Evolutionary conservation across 768 basidiomycete genomes (phyloP).

Genomic region (Termitomyces sp.): DNA sequence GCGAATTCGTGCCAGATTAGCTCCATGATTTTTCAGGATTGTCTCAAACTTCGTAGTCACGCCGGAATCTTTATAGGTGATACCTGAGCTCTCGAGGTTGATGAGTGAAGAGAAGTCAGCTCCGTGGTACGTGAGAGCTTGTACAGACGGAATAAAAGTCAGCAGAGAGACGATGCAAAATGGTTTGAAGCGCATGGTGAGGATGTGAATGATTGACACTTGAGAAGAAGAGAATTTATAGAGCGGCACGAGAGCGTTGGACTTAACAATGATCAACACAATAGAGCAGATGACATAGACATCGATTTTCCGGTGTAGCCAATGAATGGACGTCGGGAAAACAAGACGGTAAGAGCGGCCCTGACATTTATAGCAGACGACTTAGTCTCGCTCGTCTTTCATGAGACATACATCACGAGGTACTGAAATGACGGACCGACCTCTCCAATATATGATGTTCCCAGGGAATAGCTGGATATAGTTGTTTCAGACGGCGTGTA

Average conservation of each 20-base stretch:
- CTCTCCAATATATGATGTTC: not conserved
- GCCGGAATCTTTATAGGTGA: slow-evolving; percentile 36
- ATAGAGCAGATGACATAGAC: slow-evolving; percentile 3
- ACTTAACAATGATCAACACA: not conserved
- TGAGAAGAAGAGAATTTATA: slow-evolving; percentile 1
- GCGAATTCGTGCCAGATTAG: slow-evolving; percentile 53
- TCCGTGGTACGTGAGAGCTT: slow-evolving; percentile 42
- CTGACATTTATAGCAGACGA: not conserved
- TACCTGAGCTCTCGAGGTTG: slow-evolving; percentile 45
- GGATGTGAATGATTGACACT: not conserved
- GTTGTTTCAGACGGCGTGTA: too few relatives aligned
- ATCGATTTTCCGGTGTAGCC: not conserved
- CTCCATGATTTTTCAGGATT: slow-evolving; percentile 47
- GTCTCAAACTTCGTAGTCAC: slow-evolving; percentile 37
- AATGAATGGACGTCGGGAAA: not conserved
- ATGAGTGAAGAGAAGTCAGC: slow-evolving; percentile 53
- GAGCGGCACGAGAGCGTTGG: not conserved
- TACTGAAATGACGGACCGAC: slow-evolving; percentile 5
- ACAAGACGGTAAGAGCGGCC: slow-evolving; percentile 5
- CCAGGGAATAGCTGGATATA: not conserved
- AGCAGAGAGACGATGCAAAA: slow-evolving; percentile 13
- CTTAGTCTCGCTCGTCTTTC: slow-evolving; percentile 1
- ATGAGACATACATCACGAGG: slow-evolving; percentile 10
- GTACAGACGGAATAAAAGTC: slow-evolving; percentile 17
- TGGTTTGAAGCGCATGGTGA: slow-evolving; percentile 19